Evolutionary conservation across 2,329 filamentous ascomycete species (phyloP).

Genomic region (Bisporella sp.): DNA sequence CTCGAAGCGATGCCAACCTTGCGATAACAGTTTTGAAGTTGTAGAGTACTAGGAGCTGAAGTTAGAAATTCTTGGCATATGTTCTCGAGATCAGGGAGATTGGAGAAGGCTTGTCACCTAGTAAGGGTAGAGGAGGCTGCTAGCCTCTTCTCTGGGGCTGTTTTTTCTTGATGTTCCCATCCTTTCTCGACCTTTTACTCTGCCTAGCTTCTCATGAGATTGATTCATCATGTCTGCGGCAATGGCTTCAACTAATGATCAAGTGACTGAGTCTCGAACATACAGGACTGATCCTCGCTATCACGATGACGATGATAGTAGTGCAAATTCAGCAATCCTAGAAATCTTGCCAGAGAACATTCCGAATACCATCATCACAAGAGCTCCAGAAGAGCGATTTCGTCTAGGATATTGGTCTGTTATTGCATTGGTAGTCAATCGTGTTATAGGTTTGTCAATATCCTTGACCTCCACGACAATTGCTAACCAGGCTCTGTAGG

Average conservation of each 20-base stretch:
- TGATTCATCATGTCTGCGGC: background rate
- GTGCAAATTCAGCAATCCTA: conserved; percentile 5
- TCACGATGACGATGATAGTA: conserved; percentile 4
- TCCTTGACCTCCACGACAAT: background rate
- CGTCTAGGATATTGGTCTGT: conserved; percentile 11
- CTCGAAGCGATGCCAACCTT: no score
- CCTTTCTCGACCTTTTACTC: no score
- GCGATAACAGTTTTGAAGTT: no score
- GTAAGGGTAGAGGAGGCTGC: no score
- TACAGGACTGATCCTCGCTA: background rate
- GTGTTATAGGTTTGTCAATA: conserved; percentile 5
- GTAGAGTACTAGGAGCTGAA: no score
- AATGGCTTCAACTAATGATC: conserved; percentile 4
- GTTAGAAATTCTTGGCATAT: no score
- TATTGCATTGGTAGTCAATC: conserved; percentile 12
- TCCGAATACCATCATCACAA: conserved; percentile 9
- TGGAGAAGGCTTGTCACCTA: no score
- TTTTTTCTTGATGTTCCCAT: no score
- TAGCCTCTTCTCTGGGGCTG: no score
- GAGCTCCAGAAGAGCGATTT: conserved; percentile 10
- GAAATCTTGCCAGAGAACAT: conserved; percentile 10
- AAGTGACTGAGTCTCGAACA: conserved; percentile 1
- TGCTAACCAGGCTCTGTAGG: conserved; percentile 8
- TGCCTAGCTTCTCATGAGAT: no score
- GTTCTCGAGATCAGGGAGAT: no score